phyloP scores from a whole-genome alignment of 1,284 basidiomycete genomes.

The Tetrapyrgos nigripes region DNA sequence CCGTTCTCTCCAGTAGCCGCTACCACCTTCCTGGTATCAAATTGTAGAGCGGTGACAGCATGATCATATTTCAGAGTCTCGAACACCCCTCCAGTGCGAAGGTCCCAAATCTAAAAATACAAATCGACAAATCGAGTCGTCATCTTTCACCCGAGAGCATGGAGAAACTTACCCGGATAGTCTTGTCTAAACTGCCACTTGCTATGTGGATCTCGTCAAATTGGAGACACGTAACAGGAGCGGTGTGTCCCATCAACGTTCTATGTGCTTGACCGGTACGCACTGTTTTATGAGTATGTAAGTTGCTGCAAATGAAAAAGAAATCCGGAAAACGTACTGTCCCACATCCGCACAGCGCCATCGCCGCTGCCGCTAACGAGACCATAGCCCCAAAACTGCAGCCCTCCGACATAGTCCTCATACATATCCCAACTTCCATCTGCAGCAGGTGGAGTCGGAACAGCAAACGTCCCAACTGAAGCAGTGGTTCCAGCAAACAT shows the following conservation, averaged over 20 bases:
- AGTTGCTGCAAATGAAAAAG: conserved; percentile 7
- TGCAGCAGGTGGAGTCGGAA: conserved; percentile 86
- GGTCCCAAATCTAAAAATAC: conserved; percentile 87
- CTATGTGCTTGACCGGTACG: conserved; percentile 97
- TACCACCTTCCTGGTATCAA: conserved; percentile 93
- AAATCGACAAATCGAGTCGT: conserved; percentile 7
- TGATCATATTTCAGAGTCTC: conserved; percentile 94
- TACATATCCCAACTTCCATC: conserved; percentile 96
- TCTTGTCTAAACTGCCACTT: conserved; percentile 93
- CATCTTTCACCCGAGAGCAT: conserved; percentile 12
- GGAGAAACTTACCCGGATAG: conserved; percentile 72
- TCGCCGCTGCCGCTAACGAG: conserved; percentile 97
- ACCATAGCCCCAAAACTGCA: conserved; percentile 99
- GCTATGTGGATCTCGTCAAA: conserved; percentile 97
- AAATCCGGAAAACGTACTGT: conserved; percentile 68
- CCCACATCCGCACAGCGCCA: conserved; percentile 99
- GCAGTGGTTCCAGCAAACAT: conserved; percentile 62
- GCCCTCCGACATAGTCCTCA: conserved; percentile 95
- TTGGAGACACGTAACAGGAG: conserved; percentile 92
- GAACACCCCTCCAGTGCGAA: conserved; percentile 87
- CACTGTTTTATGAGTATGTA: conserved; percentile 60
- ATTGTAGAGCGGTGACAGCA: conserved; percentile 92
- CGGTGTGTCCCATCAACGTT: conserved; percentile 93
- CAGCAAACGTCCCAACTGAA: conserved; percentile 73
- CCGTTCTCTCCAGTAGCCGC: conserved; percentile 95